A percentile compares a stretch with the other conserved stretches of the same genome.
Conservation (phyloP, 768 basidiomycete genomes). For the Piloderma croceum region DNA sequence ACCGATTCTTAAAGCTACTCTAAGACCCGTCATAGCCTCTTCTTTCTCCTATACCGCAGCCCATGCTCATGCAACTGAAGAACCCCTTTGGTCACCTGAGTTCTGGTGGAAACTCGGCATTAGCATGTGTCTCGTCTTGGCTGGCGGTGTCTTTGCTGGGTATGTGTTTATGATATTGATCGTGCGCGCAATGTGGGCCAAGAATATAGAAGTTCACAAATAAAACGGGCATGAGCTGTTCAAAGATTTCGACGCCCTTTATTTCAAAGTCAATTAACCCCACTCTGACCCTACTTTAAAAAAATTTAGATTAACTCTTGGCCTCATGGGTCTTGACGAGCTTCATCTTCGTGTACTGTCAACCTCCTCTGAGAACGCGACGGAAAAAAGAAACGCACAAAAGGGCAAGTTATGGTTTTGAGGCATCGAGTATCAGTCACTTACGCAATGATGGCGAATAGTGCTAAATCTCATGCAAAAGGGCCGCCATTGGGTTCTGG, state of each 20-base stretch:
- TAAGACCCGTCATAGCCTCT: no score
- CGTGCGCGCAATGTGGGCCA: not conserved
- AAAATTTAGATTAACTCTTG: conserved; percentile 70
- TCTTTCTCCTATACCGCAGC: no score
- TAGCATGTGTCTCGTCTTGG: conserved; percentile 65
- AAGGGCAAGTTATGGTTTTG: conserved; percentile 42
- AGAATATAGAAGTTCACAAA: no score
- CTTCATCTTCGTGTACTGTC: conserved; percentile 84
- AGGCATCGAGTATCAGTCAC: not conserved
- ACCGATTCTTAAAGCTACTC: no score
- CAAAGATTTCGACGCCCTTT: not conserved
- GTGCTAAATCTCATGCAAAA: conserved; percentile 51
- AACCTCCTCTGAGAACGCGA: conserved; percentile 68
- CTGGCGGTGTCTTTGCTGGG: conserved; percentile 94
- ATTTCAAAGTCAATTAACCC: not conserved
- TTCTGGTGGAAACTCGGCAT: conserved; percentile 74
- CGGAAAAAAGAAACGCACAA: conserved; percentile 63
- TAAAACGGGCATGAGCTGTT: no score
- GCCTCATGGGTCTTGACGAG: conserved; percentile 91
- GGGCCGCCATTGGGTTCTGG: conserved; percentile 91
- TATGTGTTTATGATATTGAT: conserved; percentile 28
- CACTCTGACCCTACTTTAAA: not conserved
- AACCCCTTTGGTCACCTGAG: conserved; percentile 46
- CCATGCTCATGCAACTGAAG: no score
- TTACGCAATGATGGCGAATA: conserved; percentile 13